These are phyloP conservation scores for Fusarium oligoseptatum DNA, from an alignment of 2,329 filamentous ascomycete genomes.

Conservation along the genomic window DNA sequence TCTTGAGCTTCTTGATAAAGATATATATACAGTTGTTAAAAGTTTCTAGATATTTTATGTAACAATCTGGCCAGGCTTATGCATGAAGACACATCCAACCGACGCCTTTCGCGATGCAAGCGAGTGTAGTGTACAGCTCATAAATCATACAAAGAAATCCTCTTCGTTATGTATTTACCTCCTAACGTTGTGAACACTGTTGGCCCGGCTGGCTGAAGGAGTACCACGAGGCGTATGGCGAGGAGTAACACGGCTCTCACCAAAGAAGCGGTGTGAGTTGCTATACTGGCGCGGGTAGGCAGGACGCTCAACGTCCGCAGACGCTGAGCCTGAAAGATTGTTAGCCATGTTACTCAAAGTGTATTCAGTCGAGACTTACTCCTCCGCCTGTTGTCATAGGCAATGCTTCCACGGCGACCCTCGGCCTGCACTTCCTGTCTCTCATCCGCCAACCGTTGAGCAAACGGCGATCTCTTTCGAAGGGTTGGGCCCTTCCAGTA, in stretches of 20 bases:
- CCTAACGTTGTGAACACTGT: constrained; percentile 11
- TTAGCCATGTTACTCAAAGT: constrained; percentile 15
- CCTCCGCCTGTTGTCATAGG: constrained; percentile 42
- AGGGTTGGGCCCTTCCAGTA: constrained; percentile 74
- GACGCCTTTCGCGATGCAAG: neutral
- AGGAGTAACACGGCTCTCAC: constrained; percentile 57
- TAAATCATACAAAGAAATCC: neutral
- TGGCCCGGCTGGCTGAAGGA: constrained; percentile 51
- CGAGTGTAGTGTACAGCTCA: neutral
- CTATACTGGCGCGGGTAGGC: constrained; percentile 50
- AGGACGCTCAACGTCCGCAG: constrained; percentile 26
- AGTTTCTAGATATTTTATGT: neutral
- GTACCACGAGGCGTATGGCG: constrained; percentile 54
- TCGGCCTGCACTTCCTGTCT: constrained; percentile 47
- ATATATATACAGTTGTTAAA: neutral
- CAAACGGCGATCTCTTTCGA: constrained; percentile 73
- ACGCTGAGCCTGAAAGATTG: constrained; percentile 37
- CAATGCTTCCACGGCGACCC: constrained; percentile 48
- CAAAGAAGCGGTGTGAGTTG: constrained; percentile 58
- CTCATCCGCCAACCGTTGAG: constrained; percentile 69
- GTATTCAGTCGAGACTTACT: constrained; percentile 41
- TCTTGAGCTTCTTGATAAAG: neutral
- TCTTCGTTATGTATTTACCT: neutral
- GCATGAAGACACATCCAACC: neutral
- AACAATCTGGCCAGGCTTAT: neutral